Percentiles rank a stretch among this genome's conserved stretches.
These are phyloP conservation scores for Ganoderma sinense DNA, from an alignment of 1,284 basidiomycete species.

Conservation along the genomic window DNA sequence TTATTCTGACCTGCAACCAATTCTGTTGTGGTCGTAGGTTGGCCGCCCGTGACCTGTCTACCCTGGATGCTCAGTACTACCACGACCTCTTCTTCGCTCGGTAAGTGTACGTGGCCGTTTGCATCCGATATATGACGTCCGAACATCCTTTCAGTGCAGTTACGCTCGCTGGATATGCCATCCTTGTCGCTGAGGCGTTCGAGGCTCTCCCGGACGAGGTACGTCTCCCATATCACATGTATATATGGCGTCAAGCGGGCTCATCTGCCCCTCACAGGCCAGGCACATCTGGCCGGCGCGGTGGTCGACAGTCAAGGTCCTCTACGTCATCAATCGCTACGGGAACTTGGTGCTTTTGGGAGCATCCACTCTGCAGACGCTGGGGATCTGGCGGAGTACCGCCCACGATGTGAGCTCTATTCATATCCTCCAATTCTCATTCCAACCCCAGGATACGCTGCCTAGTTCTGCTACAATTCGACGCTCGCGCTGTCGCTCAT, in stretches of 20 bases:
- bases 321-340: slow-evolving; percentile 31
- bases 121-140: background rate
- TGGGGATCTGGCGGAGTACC: slow-evolving; percentile 23
- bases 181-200: slow-evolving; percentile 25
- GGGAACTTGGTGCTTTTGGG: slow-evolving; percentile 23
- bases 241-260: background rate
- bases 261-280: slow-evolving; percentile 7
- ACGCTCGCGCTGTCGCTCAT: slow-evolving; percentile 20
- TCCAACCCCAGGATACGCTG: background rate
- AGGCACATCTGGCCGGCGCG: slow-evolving; percentile 31
- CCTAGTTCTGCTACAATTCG: slow-evolving; percentile 26
- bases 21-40: background rate
- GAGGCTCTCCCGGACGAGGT: slow-evolving; percentile 27
- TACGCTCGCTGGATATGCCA: slow-evolving; percentile 22
- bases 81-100: slow-evolving; percentile 22
- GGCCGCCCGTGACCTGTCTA: slow-evolving; percentile 15
- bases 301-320: slow-evolving; percentile 28
- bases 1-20: background rate
- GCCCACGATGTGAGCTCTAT: slow-evolving; percentile 9
- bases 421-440: background rate
- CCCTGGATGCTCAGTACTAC: slow-evolving; percentile 23
- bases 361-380: slow-evolving; percentile 15
- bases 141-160: slow-evolving; percentile 12
- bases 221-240: background rate
- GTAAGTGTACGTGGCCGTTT: slow-evolving; percentile 10